Base-by-base conservation (phyloP, 768 basidiomycete genomes). In the Kwoniella shandongensis region DNA sequence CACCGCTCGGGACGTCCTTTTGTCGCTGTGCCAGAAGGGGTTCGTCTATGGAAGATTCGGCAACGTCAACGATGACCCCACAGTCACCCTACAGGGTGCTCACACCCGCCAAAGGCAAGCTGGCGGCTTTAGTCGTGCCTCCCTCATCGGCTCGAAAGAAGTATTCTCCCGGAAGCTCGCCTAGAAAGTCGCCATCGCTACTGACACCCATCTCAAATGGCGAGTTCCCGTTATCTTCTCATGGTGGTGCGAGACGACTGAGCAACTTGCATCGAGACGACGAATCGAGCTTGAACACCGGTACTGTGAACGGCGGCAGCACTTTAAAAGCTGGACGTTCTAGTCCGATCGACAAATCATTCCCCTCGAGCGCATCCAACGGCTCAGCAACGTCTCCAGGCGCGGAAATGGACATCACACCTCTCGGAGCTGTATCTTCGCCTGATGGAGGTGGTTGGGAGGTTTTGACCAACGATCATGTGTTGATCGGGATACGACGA, bases 211-310 rank as follows among this genome's bases (percentile, higher is more conserved):
- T 59, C 1, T 63, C 61, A 2, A 69, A 73, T 51, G 68, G 67
- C 27, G 71, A 73, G 38, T 73, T 73, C 64, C 71, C 71, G 11
- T 39, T 73, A 20, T 69, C 67, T 4, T 57, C 53, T 13, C 68
- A 70, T 50, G 71, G 71, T 17, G 56, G 56, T n/a, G 59, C 67
- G 4, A 50, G 70, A 15, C 41, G 67, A 44, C 52, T 66, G 29
- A 65, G 61, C 11, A 46, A 59, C 15, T 26, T 66, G 8, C 66
- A 71, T 47, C 54, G 56, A 26, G 61, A 65, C 17, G 66, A 69
- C n/a, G 45, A 46, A 15, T 27, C 17, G 40, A 29, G 23, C 44
- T 46, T 15, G 15, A 23, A 29, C 27, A 13, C 36, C 11, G 54
- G 44, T 13, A 17, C 22, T 23, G n/a, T 30, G 18, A 44, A 23